These are phyloP conservation scores for Phytophthora cajani DNA, from an alignment of 352 stramenopile species.

Conservation along the genomic window DNA sequence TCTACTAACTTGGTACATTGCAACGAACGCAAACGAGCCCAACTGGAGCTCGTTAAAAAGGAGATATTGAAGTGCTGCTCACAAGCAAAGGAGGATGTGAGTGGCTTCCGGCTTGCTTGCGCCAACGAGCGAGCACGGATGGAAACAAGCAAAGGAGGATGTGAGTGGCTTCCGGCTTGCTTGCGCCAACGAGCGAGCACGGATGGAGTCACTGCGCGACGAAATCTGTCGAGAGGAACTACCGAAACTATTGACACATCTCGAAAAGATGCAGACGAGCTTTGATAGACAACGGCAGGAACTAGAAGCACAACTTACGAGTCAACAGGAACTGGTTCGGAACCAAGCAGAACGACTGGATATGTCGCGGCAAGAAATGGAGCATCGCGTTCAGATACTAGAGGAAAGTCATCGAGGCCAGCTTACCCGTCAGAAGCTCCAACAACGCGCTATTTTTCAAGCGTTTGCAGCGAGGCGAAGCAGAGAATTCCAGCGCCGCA, in stretches of 20 bases:
- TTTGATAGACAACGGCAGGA: slow-evolving; percentile 17
- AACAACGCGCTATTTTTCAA: slow-evolving; percentile 20
- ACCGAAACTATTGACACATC: slow-evolving; percentile 18
- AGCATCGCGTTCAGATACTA: slow-evolving; percentile 16
- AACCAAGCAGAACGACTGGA: slow-evolving; percentile 26
- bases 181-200: slow-evolving; percentile 11
- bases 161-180: slow-evolving; percentile 6
- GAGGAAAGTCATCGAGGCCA: background rate
- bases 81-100: slow-evolving; percentile 14
- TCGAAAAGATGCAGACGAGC: slow-evolving; percentile 11
- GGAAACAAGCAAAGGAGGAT: slow-evolving; percentile 13
- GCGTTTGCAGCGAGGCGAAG: slow-evolving; percentile 8
- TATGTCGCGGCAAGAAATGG: slow-evolving; percentile 37
- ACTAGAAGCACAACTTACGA: slow-evolving; percentile 8
- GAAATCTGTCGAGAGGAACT: slow-evolving; percentile 27
- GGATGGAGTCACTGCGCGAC: slow-evolving; percentile 22
- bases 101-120: slow-evolving; percentile 9
- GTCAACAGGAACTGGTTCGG: slow-evolving; percentile 2
- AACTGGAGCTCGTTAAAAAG: slow-evolving; percentile 12
- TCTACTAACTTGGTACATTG: slow-evolving; percentile 5
- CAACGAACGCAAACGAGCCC: slow-evolving; percentile 21
- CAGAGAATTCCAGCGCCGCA: slow-evolving; percentile 21
- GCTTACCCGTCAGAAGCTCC: slow-evolving; percentile 12
- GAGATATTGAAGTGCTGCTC: slow-evolving; percentile 20
- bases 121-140: slow-evolving; percentile 11